Evolutionary conservation across 2,329 filamentous ascomycete genomes (phyloP).

Genomic region (Lizonia empirigonia): DNA sequence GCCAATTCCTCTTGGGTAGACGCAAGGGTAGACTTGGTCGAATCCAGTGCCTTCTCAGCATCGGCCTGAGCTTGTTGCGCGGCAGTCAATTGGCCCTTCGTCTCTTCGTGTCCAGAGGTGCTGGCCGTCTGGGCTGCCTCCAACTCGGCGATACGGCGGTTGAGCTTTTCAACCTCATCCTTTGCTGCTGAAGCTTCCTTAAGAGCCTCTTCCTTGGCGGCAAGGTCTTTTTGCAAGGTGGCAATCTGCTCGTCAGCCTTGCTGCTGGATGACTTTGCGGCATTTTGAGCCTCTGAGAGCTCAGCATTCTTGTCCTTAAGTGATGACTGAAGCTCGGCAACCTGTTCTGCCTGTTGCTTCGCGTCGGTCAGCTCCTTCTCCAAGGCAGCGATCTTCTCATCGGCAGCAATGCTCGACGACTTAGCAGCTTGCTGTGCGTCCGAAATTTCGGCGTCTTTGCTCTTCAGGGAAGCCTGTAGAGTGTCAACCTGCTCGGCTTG

Average conservation of each 20-base stretch:
- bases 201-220: conserved; percentile 23
- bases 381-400: conserved; percentile 25
- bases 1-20: conserved; percentile 17
- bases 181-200: conserved; percentile 18
- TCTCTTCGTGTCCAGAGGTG: conserved; percentile 19
- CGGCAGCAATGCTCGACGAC: conserved; percentile 25
- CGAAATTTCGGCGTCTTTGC: conserved; percentile 17
- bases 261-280: conserved; percentile 28
- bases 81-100: conserved; percentile 21
- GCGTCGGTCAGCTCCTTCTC: conserved; percentile 15
- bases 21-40: conserved; percentile 21
- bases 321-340: conserved; percentile 24
- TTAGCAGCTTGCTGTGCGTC: conserved; percentile 25
- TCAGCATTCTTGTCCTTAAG: conserved; percentile 23
- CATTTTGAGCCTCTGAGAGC: conserved; percentile 15
- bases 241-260: conserved; percentile 32
- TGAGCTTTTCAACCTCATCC: conserved; percentile 15
- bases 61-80: conserved; percentile 25
- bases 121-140: conserved; percentile 11
- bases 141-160: conserved; percentile 22
- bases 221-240: conserved; percentile 36
- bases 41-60: conserved; percentile 28
- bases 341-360: conserved; percentile 9
- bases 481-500: too few relatives aligned
- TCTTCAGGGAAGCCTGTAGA: conserved; percentile 12